phyloP scores from a whole-genome alignment of 371 early-diverging fungal genomes.

The Circinella minor region DNA sequence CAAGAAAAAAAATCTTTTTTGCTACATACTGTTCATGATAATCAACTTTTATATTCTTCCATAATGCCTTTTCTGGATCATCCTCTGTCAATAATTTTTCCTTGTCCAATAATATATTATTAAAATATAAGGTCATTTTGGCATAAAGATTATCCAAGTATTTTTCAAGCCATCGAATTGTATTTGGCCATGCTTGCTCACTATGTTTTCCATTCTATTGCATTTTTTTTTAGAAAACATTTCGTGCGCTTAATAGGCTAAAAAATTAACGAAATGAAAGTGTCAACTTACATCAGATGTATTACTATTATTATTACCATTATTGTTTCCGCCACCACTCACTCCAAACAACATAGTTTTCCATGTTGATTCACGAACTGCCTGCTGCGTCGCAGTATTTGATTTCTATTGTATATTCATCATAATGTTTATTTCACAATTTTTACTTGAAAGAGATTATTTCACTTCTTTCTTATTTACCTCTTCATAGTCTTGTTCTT shows the following conservation, averaged over 20 bases:
- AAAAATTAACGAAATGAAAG: too few relatives aligned
- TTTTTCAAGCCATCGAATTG: conserved; percentile 59
- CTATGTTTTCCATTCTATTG: conserved; percentile 26
- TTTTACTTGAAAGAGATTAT: not conserved
- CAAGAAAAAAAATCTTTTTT: not conserved
- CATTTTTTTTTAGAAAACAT: too few relatives aligned
- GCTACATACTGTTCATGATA: conserved; percentile 59
- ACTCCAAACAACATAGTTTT: conserved; percentile 8
- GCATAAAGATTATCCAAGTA: conserved; percentile 61
- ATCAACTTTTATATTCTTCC: conserved; percentile 61
- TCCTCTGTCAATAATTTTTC: conserved; percentile 57
- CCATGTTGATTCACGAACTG: not conserved
- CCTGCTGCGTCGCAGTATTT: not conserved
- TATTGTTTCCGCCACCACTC: not conserved
- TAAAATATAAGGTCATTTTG: conserved; percentile 70
- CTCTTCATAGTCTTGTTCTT: conserved; percentile 59
- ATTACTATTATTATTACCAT: not conserved
- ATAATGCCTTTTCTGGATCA: conserved; percentile 54
- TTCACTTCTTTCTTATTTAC: conserved; percentile 16
- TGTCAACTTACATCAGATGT: conserved; percentile 7
- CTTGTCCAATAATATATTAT: conserved; percentile 57
- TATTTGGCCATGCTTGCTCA: conserved; percentile 52
- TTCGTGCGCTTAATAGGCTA: too few relatives aligned
- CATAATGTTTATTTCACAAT: too few relatives aligned
- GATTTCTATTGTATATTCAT: not conserved